phyloP scores from a whole-genome alignment of 2,329 filamentous ascomycete genomes.

The Cyphellophora attinorum region DNA sequence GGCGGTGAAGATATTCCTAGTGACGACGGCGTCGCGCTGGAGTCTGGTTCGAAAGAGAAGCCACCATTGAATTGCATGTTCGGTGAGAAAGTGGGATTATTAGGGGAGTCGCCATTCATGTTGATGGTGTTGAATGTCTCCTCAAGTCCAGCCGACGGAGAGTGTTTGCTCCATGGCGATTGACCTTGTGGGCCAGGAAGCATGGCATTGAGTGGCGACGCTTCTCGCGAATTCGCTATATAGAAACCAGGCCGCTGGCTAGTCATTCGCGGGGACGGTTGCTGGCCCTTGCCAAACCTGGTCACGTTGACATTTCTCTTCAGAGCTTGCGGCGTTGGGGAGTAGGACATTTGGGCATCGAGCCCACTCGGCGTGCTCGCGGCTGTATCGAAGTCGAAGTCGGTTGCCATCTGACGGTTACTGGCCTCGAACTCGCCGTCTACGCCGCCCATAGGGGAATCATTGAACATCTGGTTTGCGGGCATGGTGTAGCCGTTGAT shows the following conservation, averaged over 20 bases:
- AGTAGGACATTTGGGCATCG: constrained; percentile 22
- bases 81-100: constrained; percentile 28
- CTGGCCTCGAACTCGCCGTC: constrained; percentile 33
- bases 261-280: constrained; percentile 18
- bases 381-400: constrained; percentile 39
- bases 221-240: constrained; percentile 25
- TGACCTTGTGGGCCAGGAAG: constrained; percentile 22
- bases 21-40: constrained; percentile 23
- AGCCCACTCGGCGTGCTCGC: constrained; percentile 35
- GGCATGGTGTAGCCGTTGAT: constrained; percentile 26
- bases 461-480: constrained; percentile 29
- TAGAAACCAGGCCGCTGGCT: constrained; percentile 22
- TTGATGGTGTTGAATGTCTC: constrained; percentile 36
- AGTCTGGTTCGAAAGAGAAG: constrained; percentile 33
- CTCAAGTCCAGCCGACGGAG: constrained; percentile 33
- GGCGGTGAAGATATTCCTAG: constrained; percentile 17
- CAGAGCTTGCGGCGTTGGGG: constrained; percentile 16
- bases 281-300: constrained; percentile 11
- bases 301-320: constrained; percentile 6
- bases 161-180: constrained; percentile 30
- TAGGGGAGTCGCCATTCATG: constrained; percentile 33
- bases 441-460: constrained; percentile 25
- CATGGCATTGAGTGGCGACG: constrained; percentile 26
- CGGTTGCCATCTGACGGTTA: constrained; percentile 38
- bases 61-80: constrained; percentile 26